A percentile compares a stretch with the other conserved stretches of the same genome.
Conservation (phyloP, 805 yeast species). For the Candida methanosorbosa region DNA sequence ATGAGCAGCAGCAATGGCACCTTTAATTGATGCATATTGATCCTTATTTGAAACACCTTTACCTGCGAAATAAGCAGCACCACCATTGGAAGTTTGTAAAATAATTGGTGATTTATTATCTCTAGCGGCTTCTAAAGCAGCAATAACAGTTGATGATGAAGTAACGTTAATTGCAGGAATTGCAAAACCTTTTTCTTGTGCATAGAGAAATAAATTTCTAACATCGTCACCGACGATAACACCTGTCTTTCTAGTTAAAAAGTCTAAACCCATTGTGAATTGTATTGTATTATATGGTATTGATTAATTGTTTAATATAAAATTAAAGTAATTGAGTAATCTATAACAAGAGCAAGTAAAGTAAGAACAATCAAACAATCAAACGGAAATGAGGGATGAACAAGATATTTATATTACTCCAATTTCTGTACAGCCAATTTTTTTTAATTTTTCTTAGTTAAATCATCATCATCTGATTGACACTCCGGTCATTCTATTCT, state of each 20-base stretch:
- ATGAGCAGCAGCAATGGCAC: conserved; percentile 96
- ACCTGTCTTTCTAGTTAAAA: conserved; percentile 87
- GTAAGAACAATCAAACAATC: too few relatives aligned
- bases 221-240: conserved; percentile 99
- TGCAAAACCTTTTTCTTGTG: conserved; percentile 89
- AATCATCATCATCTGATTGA: too few relatives aligned
- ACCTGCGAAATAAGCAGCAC: conserved; percentile 99
- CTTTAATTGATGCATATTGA: conserved; percentile 91
- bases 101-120: conserved; percentile 93
- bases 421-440: too few relatives aligned
- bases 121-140: conserved; percentile 96
- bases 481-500: too few relatives aligned
- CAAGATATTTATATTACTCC: too few relatives aligned
- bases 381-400: too few relatives aligned
- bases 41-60: conserved; percentile 93
- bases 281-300: neutral
- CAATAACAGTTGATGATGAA: conserved; percentile 93
- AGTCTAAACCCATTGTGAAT: conserved; percentile 36
- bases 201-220: conserved; percentile 75
- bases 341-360: too few relatives aligned
- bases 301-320: too few relatives aligned
- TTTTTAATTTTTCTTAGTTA: too few relatives aligned
- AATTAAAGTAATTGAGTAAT: too few relatives aligned
- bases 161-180: conserved; percentile 99
- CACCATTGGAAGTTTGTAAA: conserved; percentile 96